Percentiles rank a stretch among this genome's conserved stretches.
Conservation (phyloP, 129 eudicot species). For the Chrysanthemum seticuspe region DNA sequence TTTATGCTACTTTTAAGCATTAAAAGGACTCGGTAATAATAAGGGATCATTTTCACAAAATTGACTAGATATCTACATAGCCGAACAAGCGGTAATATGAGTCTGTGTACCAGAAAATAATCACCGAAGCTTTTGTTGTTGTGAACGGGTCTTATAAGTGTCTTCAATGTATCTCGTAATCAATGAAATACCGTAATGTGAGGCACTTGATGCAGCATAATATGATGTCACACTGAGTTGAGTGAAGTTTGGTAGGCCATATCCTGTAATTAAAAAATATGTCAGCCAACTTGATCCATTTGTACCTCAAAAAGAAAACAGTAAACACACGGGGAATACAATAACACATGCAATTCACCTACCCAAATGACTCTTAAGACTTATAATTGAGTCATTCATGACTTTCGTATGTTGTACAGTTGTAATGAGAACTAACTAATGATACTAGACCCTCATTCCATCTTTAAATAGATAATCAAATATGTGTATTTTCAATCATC, state of each 20-base stretch:
- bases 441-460: neutral
- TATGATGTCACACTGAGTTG: conserved; percentile 80
- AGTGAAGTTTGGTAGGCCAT: conserved; percentile 74
- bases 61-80: conserved; percentile 32
- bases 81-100: conserved; percentile 15
- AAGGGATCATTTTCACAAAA: conserved; percentile 12
- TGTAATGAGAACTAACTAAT: neutral
- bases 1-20: conserved; percentile 20
- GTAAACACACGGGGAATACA: neutral
- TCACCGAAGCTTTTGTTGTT: conserved; percentile 48
- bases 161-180: conserved; percentile 77
- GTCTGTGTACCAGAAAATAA: conserved; percentile 31
- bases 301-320: neutral
- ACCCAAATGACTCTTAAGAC: neutral
- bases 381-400: conserved; percentile 2
- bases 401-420: neutral
- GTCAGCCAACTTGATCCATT: neutral
- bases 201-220: conserved; percentile 83
- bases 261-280: conserved; percentile 41
- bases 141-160: conserved; percentile 46
- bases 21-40: neutral
- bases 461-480: too few relatives aligned
- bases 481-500: neutral
- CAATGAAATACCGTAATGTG: conserved; percentile 75
- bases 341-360: neutral